These are phyloP conservation scores for Pestalotiopsis sp. DNA, from an alignment of 2,329 filamentous ascomycete species.

Conservation along the genomic window DNA sequence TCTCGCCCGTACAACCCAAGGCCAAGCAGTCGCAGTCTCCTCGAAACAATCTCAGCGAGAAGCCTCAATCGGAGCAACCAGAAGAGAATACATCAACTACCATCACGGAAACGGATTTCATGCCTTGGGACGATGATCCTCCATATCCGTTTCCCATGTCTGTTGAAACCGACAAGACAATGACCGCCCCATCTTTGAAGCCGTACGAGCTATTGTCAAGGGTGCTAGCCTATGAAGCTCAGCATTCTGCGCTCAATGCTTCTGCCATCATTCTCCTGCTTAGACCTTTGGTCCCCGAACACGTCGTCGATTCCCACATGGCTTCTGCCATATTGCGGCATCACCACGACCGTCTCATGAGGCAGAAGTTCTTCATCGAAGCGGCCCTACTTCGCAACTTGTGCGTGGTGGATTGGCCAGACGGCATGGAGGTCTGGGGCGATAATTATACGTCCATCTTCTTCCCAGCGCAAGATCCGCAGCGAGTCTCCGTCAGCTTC, in stretches of 20 bases:
- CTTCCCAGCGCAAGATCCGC: constrained; percentile 49
- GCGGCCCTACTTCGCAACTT: constrained; percentile 64
- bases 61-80: constrained; percentile 23
- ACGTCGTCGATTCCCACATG: constrained; percentile 57
- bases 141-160: constrained; percentile 52
- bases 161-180: constrained; percentile 17
- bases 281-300: constrained; percentile 56
- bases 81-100: constrained; percentile 41
- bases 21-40: constrained; percentile 17
- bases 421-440: constrained; percentile 53
- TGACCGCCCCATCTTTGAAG: constrained; percentile 46
- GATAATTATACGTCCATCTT: constrained; percentile 59
- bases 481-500: constrained; percentile 53
- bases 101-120: constrained; percentile 60
- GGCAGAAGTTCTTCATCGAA: constrained; percentile 62
- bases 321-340: constrained; percentile 60
- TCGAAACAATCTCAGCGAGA: constrained; percentile 16
- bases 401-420: constrained; percentile 59
- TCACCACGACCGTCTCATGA: constrained; percentile 62
- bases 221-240: constrained; percentile 58
- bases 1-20: constrained; percentile 16
- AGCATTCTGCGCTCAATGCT: constrained; percentile 59
- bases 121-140: constrained; percentile 61
- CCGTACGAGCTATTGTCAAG: constrained; percentile 57
- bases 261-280: constrained; percentile 64